Percentiles rank a stretch among this genome's conserved stretches.
Evolutionary conservation across 2,329 filamentous ascomycete species (phyloP).

Genomic region (Ascochyta rabiei): DNA sequence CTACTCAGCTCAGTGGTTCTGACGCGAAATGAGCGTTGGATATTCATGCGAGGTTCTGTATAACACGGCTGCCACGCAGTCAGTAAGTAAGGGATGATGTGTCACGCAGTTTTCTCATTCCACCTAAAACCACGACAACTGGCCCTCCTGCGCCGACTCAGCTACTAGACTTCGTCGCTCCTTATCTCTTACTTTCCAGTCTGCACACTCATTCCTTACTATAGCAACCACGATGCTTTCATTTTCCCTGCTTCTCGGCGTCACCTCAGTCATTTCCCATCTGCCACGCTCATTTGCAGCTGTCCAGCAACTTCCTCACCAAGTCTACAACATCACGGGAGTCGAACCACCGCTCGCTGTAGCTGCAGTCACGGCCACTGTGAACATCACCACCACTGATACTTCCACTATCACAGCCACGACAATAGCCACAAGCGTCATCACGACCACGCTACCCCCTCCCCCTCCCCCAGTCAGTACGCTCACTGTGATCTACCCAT

Average conservation of each 20-base stretch:
- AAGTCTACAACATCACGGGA: conserved; percentile 12
- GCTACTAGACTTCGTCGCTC: conserved; percentile 1
- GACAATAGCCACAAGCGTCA: not conserved
- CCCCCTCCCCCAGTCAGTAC: conserved; percentile 20
- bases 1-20: not conserved
- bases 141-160: not conserved
- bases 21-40: not conserved
- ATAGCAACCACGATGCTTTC: conserved; percentile 5
- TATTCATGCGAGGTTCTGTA: conserved; percentile 8
- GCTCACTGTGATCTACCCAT: conserved; percentile 50
- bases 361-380: conserved; percentile 11
- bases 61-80: conserved; percentile 2
- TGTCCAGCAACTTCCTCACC: conserved; percentile 5
- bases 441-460: conserved; percentile 7
- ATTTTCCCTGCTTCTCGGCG: conserved; percentile 6
- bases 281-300: conserved; percentile 8
- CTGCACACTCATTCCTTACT: conserved; percentile 5
- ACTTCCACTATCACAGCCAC: conserved; percentile 24
- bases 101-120: conserved; percentile 6
- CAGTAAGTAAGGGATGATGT: conserved; percentile 9
- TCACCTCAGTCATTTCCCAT: conserved; percentile 7
- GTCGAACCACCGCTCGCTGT: not conserved
- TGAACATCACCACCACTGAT: conserved; percentile 29
- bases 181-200: not conserved
- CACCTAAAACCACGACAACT: conserved; percentile 13